phyloP scores from a whole-genome alignment of 73 alveolate genomes.

The Blepharisma japonicum region DNA sequence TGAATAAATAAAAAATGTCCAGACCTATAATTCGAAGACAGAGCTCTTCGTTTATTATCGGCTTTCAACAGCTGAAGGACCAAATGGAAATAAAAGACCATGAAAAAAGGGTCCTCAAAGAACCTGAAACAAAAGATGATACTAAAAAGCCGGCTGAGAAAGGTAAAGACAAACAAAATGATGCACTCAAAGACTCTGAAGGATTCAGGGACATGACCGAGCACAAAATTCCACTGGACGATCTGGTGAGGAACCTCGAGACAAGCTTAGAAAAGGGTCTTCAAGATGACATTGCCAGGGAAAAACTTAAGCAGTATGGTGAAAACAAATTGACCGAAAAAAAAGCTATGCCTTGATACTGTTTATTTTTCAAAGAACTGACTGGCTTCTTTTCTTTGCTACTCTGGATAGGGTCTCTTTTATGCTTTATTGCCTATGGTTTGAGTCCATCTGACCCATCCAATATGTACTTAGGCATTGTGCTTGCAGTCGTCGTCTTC shows the following conservation, averaged over 20 bases:
- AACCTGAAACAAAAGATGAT: background rate
- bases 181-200: slow-evolving; percentile 24
- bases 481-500: slow-evolving; percentile 71
- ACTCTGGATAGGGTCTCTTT: slow-evolving; percentile 82
- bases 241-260: slow-evolving; percentile 32
- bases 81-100: slow-evolving; percentile 5
- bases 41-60: background rate
- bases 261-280: slow-evolving; percentile 37
- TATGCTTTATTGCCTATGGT: slow-evolving; percentile 82
- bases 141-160: slow-evolving; percentile 1
- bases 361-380: slow-evolving; percentile 62
- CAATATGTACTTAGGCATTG: slow-evolving; percentile 80
- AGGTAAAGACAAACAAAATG: background rate
- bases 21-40: background rate
- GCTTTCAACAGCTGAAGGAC: slow-evolving; percentile 26
- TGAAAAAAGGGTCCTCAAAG: background rate
- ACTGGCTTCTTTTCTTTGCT: slow-evolving; percentile 71
- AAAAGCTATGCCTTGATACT: slow-evolving; percentile 72
- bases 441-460: slow-evolving; percentile 66
- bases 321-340: slow-evolving; percentile 81
- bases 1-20: no score
- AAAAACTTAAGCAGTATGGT: slow-evolving; percentile 63
- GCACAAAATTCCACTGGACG: slow-evolving; percentile 45
- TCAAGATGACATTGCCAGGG: slow-evolving; percentile 35
- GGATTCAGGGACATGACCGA: slow-evolving; percentile 55